Base-by-base conservation (phyloP, 495 filamentous ascomycete genomes). In the Monascus purpureus region DNA sequence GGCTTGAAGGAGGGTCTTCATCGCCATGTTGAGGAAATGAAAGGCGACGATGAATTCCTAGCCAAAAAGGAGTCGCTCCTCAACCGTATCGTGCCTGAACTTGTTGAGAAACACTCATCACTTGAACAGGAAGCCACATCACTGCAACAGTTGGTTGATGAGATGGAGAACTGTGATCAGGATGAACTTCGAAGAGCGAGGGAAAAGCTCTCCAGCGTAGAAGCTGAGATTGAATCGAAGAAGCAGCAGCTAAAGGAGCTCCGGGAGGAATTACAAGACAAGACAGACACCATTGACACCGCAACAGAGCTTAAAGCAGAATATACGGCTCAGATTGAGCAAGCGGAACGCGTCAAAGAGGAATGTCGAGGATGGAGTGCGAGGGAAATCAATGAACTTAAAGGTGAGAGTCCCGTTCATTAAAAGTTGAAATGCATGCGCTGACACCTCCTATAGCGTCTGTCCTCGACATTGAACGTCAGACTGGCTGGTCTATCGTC, bases 281-380 rank as follows among this genome's bases (percentile, higher is more conserved):
- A 75, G 26, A 75, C 76, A 36, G 52, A 66, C 8, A 59, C 53
- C 14, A 71, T 87, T 14, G 67, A 70, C 33, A 55, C 64, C 6
- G 59, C 75, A 11, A 50, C 65, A 3, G 72, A 75, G 43, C 67
- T 68, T 39, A 88, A 85, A 45, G 59, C 76, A 35, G 65, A 74
- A 42, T 86, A 62, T 43, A 38, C 71, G 13, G 66, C 68, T 3
- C 82, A 86, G 19, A 95, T 94, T 34, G 65, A 71, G 32, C 77
- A 86, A 42, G 84, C 88, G 1, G 85, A 95, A 45, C 76, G 75
- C 35, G 62, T 92, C 22, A 73, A 78, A 39, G 83, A 93, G 50
- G 76, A 90, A 43, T 93, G 79, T 50, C 72, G 86, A 12, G 86
- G 90, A 13, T 94, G 86, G 81, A 90, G 75, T 37, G 67, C 75